Evolutionary conservation across 2,329 filamentous ascomycete genomes (phyloP).

Genomic region (Cylindrodendrum hubeiense): DNA sequence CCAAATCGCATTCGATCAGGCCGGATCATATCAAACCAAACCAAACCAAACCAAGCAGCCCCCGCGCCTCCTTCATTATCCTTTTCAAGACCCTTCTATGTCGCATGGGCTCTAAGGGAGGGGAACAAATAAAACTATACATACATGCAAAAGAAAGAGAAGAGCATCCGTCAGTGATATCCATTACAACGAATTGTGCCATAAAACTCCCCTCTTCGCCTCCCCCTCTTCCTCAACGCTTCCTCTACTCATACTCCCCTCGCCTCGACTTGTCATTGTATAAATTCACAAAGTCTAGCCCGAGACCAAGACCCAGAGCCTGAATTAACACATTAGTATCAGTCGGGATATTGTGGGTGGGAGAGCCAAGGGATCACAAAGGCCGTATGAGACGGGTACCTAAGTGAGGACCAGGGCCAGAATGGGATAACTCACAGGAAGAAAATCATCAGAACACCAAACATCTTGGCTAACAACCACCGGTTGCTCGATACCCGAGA

Average conservation of each 20-base stretch:
- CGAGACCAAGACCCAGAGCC: slow-evolving; percentile 56
- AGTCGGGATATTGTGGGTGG: slow-evolving; percentile 8
- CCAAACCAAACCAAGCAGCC: slow-evolving; percentile 1
- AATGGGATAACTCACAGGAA: slow-evolving; percentile 66
- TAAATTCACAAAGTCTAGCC: slow-evolving; percentile 41
- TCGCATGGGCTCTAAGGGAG: slow-evolving; percentile 27
- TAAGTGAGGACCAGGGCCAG: background rate
- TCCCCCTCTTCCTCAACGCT: slow-evolving; percentile 19
- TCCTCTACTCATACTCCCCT: slow-evolving; percentile 27
- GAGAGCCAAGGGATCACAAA: background rate
- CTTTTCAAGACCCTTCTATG: slow-evolving; percentile 18
- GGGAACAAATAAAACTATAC: slow-evolving; percentile 35
- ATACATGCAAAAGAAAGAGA: slow-evolving; percentile 37
- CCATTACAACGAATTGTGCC: slow-evolving; percentile 43
- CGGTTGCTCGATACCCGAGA: slow-evolving; percentile 92
- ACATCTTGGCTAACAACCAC: slow-evolving; percentile 89
- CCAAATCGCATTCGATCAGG: background rate
- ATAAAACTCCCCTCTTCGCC: slow-evolving; percentile 25
- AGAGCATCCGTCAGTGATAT: slow-evolving; percentile 34
- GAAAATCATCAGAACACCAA: slow-evolving; percentile 92
- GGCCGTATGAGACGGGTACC: background rate
- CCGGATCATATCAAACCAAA: background rate
- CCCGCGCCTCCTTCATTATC: slow-evolving; percentile 16
- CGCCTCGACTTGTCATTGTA: slow-evolving; percentile 15
- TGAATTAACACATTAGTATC: slow-evolving; percentile 33